Evolutionary conservation across 768 basidiomycete species (phyloP), one percentile per base, ranked within the genome.

Genomic region (Leccinum barrowsii): DNA sequence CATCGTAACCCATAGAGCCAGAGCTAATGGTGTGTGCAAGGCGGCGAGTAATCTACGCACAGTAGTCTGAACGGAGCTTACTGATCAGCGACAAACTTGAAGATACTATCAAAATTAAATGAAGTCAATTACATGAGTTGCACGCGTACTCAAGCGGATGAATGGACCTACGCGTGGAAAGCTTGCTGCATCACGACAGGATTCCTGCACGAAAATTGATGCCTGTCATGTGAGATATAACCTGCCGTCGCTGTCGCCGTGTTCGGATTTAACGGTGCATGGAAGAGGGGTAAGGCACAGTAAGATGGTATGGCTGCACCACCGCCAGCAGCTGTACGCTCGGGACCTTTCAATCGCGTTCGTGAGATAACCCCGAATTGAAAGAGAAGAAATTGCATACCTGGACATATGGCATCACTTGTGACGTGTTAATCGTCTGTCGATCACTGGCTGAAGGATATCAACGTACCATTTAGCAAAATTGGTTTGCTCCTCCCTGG

Each of bases 161-260:
- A 17, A 30, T 13, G 5, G 3, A 75, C 83, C 59, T 67, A 85
- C 82, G 86, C 82, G 66, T 86, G 84, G 70, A 80, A 85, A 0
- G 85, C 76, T 61, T 80, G 83, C n/a, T 78, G 79, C 67, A 81
- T 66, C 8, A 78, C 72, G 1, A 73, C 74, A 1, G 85, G 85
- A 60, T 85, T 83, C 54, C 74, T 74, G 70, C 84, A 86, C 1
- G 67, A 32, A 57, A 83, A 86, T 11, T 74, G 61, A 65, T 86
- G 85, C 0, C 85, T 85, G 51, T 86, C 85, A 21, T 70, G 72
- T 3, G 84, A 85, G 42, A 82, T 60, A 61, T 86, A 80, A 5
- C 83, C 78, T 2, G 70, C 17, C 1, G 73, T 75, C 3, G 64
- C 60, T 5, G 67, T 59, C 1, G 69, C 62, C 7, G 70, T 62